A percentile compares a stretch with the other conserved stretches of the same genome.
These are phyloP conservation scores for Hymenoscyphus salicellus DNA, from an alignment of 2,329 filamentous ascomycete genomes.

Conservation along the genomic window DNA sequence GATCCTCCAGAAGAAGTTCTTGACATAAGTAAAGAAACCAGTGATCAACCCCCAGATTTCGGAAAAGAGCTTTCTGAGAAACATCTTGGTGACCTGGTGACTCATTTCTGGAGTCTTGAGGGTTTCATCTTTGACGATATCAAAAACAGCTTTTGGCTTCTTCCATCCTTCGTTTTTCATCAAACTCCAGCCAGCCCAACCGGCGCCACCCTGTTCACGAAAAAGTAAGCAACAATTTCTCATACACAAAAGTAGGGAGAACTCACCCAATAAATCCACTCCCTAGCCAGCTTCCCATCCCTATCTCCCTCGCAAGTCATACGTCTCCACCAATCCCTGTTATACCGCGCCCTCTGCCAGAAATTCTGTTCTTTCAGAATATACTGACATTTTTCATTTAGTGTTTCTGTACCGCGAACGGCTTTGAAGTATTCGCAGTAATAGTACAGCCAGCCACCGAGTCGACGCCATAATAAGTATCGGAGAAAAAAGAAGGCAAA, in stretches of 20 bases:
- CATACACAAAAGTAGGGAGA: not conserved
- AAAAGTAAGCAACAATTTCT: not conserved
- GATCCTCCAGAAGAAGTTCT: not conserved
- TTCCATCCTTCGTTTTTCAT: not conserved
- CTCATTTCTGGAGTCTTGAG: not conserved
- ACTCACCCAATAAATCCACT: not conserved
- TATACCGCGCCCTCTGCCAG: not conserved
- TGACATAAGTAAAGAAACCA: too few species aligned
- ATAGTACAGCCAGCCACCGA: not conserved
- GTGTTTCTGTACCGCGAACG: not conserved
- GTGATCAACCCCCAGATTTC: not conserved
- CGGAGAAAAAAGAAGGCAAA: not conserved
- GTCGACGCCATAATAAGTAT: not conserved
- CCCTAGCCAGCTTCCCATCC: not conserved
- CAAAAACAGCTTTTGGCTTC: not conserved
- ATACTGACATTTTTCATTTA: slow-evolving; percentile 42
- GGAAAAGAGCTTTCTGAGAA: not conserved
- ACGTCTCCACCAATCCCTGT: slow-evolving; percentile 9
- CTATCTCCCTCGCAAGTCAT: slow-evolving; percentile 10
- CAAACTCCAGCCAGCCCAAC: not conserved
- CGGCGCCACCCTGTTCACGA: not conserved
- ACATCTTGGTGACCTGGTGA: not conserved
- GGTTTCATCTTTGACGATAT: not conserved
- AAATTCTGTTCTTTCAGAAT: slow-evolving; percentile 5
- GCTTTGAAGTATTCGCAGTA: not conserved